Conservation (phyloP, 768 basidiomycete genomes). For the Leccinum imitatum region DNA sequence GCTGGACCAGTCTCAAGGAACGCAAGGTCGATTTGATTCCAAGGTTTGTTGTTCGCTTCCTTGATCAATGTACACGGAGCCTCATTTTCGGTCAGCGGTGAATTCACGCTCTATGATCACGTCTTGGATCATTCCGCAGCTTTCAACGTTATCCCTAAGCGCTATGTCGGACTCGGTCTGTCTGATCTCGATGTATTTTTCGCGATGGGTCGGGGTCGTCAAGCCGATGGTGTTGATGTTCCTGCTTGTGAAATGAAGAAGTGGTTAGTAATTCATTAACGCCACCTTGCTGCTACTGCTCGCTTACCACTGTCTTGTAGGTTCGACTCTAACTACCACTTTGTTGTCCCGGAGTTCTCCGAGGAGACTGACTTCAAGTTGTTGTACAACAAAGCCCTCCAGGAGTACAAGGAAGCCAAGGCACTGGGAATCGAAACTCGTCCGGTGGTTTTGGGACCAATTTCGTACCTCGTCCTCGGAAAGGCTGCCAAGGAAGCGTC, state of each 20-base stretch:
- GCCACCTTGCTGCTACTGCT: neutral
- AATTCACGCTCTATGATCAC: constrained; percentile 98
- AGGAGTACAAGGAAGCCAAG: constrained; percentile 94
- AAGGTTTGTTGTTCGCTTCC: constrained; percentile 54
- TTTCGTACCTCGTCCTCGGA: constrained; percentile 93
- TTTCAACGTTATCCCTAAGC: constrained; percentile 96
- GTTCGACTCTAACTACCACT: constrained; percentile 99
- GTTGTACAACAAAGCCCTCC: constrained; percentile 91
- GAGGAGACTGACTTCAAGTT: constrained; percentile 91
- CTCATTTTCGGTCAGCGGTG: constrained; percentile 63
- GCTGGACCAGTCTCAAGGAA: constrained; percentile 84
- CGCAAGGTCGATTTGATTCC: constrained; percentile 89
- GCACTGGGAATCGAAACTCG: constrained; percentile 85
- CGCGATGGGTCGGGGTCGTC: constrained; percentile 98
- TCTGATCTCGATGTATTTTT: constrained; percentile 95
- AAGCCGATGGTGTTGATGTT: constrained; percentile 92
- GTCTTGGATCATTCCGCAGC: constrained; percentile 95
- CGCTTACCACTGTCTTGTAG: constrained; percentile 37
- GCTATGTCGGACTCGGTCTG: constrained; percentile 83
- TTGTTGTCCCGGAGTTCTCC: constrained; percentile 95
- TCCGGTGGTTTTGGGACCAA: constrained; percentile 92
- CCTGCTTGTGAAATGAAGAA: constrained; percentile 99
- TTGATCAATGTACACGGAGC: neutral
- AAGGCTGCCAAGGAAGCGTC: constrained; percentile 86
- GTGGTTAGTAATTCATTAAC: constrained; percentile 59